These are phyloP conservation scores for Cyphellophora europaea DNA, from an alignment of 2,329 filamentous ascomycete genomes.

Conservation along the genomic window DNA sequence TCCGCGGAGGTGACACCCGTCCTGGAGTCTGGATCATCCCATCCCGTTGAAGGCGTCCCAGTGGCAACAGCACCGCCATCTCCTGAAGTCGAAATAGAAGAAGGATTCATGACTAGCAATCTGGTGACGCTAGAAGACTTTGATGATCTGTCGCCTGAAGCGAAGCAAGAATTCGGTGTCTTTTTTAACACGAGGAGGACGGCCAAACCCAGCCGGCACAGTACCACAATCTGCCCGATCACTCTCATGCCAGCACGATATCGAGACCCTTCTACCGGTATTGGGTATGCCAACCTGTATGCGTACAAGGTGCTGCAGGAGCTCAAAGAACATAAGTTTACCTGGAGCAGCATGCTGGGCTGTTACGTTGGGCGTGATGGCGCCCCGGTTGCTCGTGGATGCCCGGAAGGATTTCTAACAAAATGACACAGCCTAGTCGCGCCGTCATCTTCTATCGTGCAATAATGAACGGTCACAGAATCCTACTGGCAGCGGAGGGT, in stretches of 20 bases:
- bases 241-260: constrained; percentile 75
- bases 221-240: constrained; percentile 61
- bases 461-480: no score
- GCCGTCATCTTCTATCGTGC: no score
- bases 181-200: constrained; percentile 46
- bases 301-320: constrained; percentile 59
- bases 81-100: no score
- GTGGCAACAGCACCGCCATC: no score
- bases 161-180: constrained; percentile 42
- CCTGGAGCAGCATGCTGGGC: constrained; percentile 72
- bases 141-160: constrained; percentile 44
- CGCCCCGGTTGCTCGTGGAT: constrained; percentile 51
- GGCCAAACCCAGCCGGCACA: constrained; percentile 38
- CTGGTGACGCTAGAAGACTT: constrained; percentile 52
- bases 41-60: no score
- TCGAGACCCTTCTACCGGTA: constrained; percentile 71
- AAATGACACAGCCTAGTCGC: constrained; percentile 1
- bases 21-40: no score
- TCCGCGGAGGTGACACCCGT: no score
- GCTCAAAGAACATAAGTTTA: constrained; percentile 70
- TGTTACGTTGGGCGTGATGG: constrained; percentile 66
- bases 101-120: constrained; percentile 46
- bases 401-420: constrained; percentile 64
- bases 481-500: no score
- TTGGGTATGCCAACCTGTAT: constrained; percentile 69